Evolutionary conservation across 208 protist species (phyloP), one percentile per base, ranked within the genome.

Genomic region (Trypanosoma platydactyli): DNA sequence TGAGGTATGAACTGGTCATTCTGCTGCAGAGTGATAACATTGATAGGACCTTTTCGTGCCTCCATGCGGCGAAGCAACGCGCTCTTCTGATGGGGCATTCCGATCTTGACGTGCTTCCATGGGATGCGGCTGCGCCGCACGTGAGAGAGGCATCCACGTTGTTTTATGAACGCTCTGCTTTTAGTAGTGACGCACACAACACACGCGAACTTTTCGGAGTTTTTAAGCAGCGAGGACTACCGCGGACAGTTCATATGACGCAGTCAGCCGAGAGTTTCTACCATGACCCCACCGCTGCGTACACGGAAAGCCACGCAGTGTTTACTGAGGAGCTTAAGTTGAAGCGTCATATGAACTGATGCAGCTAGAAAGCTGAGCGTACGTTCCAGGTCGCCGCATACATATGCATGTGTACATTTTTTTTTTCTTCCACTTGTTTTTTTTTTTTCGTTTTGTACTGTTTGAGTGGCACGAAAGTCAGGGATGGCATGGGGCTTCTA

Each of bases 321-420:
- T 95, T 90, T 59, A 95, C 89, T 30, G 85, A 91, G 79, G 80
- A 91, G 48, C 51, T 91, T 38, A 92, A 89, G 65, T 30, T 91
- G 27, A 81, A 72, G 30, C 50, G 77, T 18, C 53, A 69, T 25
- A 63, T 67, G 27, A 45, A 30, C 60, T 63, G 59, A 48, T 3
- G 30, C 20, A 22, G 0, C 25, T 40, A 24, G 12, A 42, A 5
- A n/a, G 18, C 22, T 48, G n/a, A 4, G 44, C 9, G 33, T 3
- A 9, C 9, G 33, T 11, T 38, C 33, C 9, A 11, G 9, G 33
- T 38, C 33, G 33, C 33, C 9, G 33, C 33, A 44, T 66, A 18
- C 12, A 13, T 51, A 29, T 35, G 46, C 30, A 24, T 48, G 38
- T 33, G 11, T 24, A 25, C 5, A 45, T 45, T 5, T 44, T 25